phyloP scores from a whole-genome alignment of 805 yeast species.

The Komagataella pseudopastoris region DNA sequence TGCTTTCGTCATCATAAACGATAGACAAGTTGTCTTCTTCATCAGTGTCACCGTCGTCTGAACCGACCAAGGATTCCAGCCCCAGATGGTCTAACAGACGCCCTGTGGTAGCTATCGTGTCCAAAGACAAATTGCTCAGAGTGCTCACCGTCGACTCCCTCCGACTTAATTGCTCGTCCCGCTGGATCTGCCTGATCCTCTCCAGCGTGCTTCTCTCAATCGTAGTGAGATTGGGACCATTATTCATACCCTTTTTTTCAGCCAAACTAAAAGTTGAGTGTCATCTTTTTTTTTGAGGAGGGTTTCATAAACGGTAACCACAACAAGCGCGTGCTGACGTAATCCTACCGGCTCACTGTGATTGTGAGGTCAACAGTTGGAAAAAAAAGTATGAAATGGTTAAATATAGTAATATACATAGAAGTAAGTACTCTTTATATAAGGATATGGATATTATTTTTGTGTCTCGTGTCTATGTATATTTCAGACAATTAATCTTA shows the following conservation, averaged over 20 bases:
- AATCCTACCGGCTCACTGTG: background rate
- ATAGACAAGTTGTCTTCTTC: background rate
- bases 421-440: background rate
- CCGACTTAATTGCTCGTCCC: background rate
- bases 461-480: background rate
- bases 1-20: background rate
- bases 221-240: background rate
- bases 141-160: background rate
- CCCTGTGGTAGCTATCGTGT: background rate
- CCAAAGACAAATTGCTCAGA: background rate
- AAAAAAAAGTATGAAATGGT: too few species aligned
- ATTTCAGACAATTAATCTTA: constrained; percentile 5
- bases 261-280: background rate
- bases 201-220: background rate
- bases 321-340: background rate
- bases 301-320: background rate
- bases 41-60: background rate
- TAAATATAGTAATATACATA: background rate
- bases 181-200: background rate
- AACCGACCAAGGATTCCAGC: background rate
- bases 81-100: background rate
- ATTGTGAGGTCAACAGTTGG: too few species aligned
- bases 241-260: background rate
- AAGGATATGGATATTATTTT: background rate
- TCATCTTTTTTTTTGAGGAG: background rate